Percentiles rank a stretch among this genome's conserved stretches.
Evolutionary conservation across 495 filamentous ascomycete genomes (phyloP).

Genomic region (Talaromyces stipitatus): DNA sequence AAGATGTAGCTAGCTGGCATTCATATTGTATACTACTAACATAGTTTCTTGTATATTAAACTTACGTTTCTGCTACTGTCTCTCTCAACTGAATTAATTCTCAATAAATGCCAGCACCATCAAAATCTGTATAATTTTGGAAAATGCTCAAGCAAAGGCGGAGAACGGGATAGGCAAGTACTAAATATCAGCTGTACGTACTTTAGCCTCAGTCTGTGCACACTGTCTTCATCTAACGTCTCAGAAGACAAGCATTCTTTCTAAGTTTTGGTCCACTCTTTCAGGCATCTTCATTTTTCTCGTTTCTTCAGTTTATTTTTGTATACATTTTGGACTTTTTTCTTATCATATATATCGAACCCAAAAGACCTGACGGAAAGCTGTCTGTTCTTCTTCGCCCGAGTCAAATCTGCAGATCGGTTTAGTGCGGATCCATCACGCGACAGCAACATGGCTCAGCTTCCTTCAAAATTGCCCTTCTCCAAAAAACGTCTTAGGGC

Average conservation of each 20-base stretch:
- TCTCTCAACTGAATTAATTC: background rate
- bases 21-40: background rate
- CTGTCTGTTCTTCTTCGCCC: too few species aligned
- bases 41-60: background rate
- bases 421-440: background rate
- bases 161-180: background rate
- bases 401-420: background rate
- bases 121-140: background rate
- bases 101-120: background rate
- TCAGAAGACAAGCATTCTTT: background rate
- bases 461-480: slow-evolving; percentile 40
- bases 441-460: slow-evolving; percentile 1
- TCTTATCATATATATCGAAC: too few species aligned
- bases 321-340: background rate
- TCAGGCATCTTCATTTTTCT: background rate
- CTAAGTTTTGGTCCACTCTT: background rate
- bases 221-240: background rate
- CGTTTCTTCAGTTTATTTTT: background rate
- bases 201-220: background rate
- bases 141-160: too few species aligned
- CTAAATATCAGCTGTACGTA: too few species aligned
- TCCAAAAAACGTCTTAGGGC: slow-evolving; percentile 43
- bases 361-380: too few species aligned
- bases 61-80: too few species aligned
- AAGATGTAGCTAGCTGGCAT: slow-evolving; percentile 37